Conservation (phyloP, 805 yeast genomes). For the Candida sanyiensis region DNA sequence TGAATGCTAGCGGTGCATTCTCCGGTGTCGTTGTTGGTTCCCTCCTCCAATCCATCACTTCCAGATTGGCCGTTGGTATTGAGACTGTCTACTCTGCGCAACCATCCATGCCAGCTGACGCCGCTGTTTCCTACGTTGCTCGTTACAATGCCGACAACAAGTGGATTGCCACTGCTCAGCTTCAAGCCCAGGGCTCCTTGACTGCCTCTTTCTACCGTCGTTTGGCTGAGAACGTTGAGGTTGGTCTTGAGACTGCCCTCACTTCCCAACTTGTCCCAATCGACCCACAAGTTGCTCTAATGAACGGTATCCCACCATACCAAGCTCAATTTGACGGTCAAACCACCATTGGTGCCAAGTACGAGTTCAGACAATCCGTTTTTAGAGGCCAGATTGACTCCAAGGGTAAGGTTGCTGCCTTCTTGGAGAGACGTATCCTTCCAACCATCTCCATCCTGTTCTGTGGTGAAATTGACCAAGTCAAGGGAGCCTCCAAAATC, state of each 20-base stretch:
- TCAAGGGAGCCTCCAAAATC: slow-evolving; percentile 67
- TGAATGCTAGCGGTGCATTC: slow-evolving; percentile 57
- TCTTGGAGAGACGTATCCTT: slow-evolving; percentile 87
- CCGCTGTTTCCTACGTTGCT: slow-evolving; percentile 83
- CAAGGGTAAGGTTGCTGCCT: slow-evolving; percentile 82
- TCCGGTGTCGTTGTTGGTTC: slow-evolving; percentile 93
- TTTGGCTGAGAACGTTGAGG: slow-evolving; percentile 89
- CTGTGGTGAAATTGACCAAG: slow-evolving; percentile 90
- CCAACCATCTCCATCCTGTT: slow-evolving; percentile 87
- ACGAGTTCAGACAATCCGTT: slow-evolving; percentile 93
- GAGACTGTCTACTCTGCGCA: slow-evolving; percentile 84
- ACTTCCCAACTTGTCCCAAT: slow-evolving; percentile 73
- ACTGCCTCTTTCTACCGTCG: slow-evolving; percentile 91
- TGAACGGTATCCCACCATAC: slow-evolving; percentile 75
- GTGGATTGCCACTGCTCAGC: slow-evolving; percentile 92
- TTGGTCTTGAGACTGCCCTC: slow-evolving; percentile 83
- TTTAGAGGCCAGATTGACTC: slow-evolving; percentile 95
- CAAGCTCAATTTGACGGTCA: slow-evolving; percentile 85
- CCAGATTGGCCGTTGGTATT: slow-evolving; percentile 79
- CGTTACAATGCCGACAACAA: slow-evolving; percentile 75
- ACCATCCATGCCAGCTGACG: slow-evolving; percentile 78
- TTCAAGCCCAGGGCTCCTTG: slow-evolving; percentile 88
- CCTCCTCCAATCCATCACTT: slow-evolving; percentile 80
- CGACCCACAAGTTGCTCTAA: slow-evolving; percentile 52
- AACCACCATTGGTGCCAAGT: slow-evolving; percentile 94